phyloP scores from a whole-genome alignment of 768 basidiomycete species.

The Pleurotus salmoneostramineus region DNA sequence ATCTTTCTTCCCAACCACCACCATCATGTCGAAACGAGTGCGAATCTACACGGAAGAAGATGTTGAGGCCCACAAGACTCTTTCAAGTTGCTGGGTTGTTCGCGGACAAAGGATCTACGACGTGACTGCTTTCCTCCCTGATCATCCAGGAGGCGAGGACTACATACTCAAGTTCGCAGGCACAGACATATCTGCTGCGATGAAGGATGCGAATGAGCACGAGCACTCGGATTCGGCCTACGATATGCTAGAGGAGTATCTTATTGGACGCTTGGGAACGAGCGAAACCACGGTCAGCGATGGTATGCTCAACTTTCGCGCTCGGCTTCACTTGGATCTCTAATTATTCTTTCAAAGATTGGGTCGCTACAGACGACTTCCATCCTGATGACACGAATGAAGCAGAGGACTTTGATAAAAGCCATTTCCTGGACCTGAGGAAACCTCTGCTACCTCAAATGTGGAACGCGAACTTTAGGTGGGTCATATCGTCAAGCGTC shows the following conservation, averaged over 20 bases:
- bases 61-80: slow-evolving; percentile 56
- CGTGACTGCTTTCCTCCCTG: slow-evolving; percentile 75
- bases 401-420: slow-evolving; percentile 78
- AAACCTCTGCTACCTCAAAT: slow-evolving; percentile 85
- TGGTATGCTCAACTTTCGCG: slow-evolving; percentile 41
- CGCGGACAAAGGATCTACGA: slow-evolving; percentile 86
- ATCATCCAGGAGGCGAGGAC: slow-evolving; percentile 96
- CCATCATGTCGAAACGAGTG: slow-evolving; percentile 61
- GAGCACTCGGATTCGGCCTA: slow-evolving; percentile 91
- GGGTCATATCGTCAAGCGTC: slow-evolving; percentile 12
- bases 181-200: slow-evolving; percentile 72
- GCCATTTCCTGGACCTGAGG: slow-evolving; percentile 86
- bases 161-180: slow-evolving; percentile 81
- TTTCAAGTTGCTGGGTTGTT: slow-evolving; percentile 77
- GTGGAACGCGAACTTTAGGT: slow-evolving; percentile 85
- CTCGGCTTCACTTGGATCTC: neutral
- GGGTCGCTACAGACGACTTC: slow-evolving; percentile 88
- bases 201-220: slow-evolving; percentile 80
- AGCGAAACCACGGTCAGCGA: slow-evolving; percentile 75
- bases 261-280: slow-evolving; percentile 78
- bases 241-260: slow-evolving; percentile 85
- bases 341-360: slow-evolving; percentile 48
- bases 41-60: slow-evolving; percentile 76
- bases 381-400: slow-evolving; percentile 87
- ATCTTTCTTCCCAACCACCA: slow-evolving; percentile 1